These are phyloP conservation scores for Cryptosporidium bovis DNA, from an alignment of 169 alveolate genomes.

Conservation along the genomic window DNA sequence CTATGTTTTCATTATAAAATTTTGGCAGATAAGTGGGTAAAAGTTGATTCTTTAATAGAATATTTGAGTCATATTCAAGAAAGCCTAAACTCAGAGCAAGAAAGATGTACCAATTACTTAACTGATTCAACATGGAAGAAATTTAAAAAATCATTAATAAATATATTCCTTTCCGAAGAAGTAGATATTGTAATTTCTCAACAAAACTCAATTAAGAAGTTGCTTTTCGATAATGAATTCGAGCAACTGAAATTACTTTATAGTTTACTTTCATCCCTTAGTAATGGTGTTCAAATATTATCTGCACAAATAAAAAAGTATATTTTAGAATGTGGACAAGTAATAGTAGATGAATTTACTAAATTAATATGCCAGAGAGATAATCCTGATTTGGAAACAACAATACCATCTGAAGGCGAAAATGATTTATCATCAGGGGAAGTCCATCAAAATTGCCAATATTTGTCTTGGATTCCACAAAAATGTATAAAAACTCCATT, in stretches of 20 bases:
- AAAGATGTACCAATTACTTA: conserved; percentile 8
- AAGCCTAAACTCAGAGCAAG: conserved; percentile 9
- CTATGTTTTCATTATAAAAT: conserved; percentile 62
- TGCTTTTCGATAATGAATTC: conserved; percentile 42
- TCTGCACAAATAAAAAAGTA: conserved; percentile 75
- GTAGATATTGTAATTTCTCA: conserved; percentile 7
- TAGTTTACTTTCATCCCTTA: conserved; percentile 75
- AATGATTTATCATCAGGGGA: too few relatives aligned
- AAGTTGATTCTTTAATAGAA: conserved; percentile 75
- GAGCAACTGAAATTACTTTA: conserved; percentile 62
- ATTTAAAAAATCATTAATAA: conserved; percentile 27
- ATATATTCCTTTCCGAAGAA: conserved; percentile 35
- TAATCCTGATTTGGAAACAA: not conserved
- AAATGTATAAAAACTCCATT: conserved; percentile 24
- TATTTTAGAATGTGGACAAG: conserved; percentile 74
- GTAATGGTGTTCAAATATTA: conserved; percentile 76
- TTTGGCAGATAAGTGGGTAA: conserved; percentile 75
- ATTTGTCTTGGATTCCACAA: conserved; percentile 32
- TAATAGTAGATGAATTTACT: conserved; percentile 17
- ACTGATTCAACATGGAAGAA: conserved; percentile 21
- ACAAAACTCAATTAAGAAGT: not conserved
- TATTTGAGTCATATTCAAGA: conserved; percentile 76
- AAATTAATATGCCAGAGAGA: not conserved
- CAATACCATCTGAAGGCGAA: too few relatives aligned
- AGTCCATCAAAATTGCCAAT: not conserved